Evolutionary conservation across 176 grass and related monocot species (phyloP).

Genomic region (Phyllostachys edulis): DNA sequence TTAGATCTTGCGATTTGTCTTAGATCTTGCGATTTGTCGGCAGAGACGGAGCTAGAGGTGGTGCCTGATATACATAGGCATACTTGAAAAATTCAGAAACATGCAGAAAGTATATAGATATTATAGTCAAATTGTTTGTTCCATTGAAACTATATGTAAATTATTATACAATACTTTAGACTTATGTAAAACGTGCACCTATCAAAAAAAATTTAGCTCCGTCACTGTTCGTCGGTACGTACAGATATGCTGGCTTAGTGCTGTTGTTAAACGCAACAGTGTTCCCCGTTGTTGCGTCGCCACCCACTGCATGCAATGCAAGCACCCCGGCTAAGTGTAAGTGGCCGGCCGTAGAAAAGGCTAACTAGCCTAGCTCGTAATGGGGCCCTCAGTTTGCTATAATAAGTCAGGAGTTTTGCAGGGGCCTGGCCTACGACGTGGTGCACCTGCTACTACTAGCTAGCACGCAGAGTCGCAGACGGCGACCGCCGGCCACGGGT

Average conservation of each 20-base stretch:
- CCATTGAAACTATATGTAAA: too few species aligned
- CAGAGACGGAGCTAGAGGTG: too few species aligned
- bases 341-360: conserved; percentile 7
- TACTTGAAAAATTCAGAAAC: too few species aligned
- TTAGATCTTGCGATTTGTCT: background rate
- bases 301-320: background rate
- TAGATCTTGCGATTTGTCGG: too few species aligned
- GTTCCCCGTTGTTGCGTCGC: background rate
- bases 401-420: background rate
- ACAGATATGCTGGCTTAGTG: background rate
- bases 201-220: too few species aligned
- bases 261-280: background rate
- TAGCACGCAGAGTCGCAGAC: background rate
- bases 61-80: too few species aligned
- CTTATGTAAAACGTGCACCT: too few species aligned
- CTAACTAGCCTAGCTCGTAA: background rate
- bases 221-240: background rate
- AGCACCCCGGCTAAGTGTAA: background rate
- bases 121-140: too few species aligned
- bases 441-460: background rate
- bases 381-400: background rate
- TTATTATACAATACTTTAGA: too few species aligned
- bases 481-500: background rate
- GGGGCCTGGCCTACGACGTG: background rate
- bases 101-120: too few species aligned